These are phyloP conservation scores for Eucalyptus coolabah DNA, from an alignment of 345 rosid species.

Conservation along the genomic window DNA sequence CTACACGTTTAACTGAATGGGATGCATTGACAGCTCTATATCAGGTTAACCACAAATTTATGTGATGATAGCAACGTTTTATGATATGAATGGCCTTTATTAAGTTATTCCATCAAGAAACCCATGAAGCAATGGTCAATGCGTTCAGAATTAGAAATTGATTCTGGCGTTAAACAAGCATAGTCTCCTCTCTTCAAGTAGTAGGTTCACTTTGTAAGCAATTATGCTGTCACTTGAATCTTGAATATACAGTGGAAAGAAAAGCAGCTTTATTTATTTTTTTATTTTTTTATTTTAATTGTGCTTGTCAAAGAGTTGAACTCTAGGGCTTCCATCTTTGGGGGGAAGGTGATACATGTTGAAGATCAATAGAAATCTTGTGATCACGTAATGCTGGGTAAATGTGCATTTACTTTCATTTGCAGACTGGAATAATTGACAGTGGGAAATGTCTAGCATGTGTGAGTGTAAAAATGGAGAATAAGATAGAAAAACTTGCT, in stretches of 20 bases:
- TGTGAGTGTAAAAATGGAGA: neutral
- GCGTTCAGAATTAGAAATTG: neutral
- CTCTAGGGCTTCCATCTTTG: neutral
- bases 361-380: neutral
- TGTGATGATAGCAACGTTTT: neutral
- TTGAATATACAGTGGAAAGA: neutral
- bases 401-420: neutral
- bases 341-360: neutral
- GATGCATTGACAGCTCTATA: constrained; percentile 47
- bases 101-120: neutral
- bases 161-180: neutral
- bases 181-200: neutral
- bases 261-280: neutral
- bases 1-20: constrained; percentile 31
- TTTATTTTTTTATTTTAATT: neutral
- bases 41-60: constrained; percentile 35
- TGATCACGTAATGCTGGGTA: neutral
- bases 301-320: neutral
- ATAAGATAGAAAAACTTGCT: neutral
- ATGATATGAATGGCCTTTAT: neutral
- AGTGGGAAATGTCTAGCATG: neutral
- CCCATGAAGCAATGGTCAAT: neutral
- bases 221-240: neutral
- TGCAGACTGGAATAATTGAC: neutral
- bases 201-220: neutral